Base-by-base conservation (phyloP, 2,329 filamentous ascomycete species). In the Aschersonia sp. region DNA sequence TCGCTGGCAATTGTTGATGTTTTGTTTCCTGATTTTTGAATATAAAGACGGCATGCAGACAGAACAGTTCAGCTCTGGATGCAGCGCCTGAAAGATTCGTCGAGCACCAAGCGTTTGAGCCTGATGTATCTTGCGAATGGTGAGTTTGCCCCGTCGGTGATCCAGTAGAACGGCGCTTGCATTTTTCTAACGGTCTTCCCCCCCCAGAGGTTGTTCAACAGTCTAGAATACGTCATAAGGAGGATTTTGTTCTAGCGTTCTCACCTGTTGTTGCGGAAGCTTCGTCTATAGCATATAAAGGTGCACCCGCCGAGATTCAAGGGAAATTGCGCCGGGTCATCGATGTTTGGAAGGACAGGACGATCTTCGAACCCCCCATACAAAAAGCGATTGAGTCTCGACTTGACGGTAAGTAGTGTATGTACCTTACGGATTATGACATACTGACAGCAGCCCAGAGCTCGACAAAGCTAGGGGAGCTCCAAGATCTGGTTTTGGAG, bases 51-150 rank as follows among this genome's bases (percentile, higher is more conserved):
- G 63, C 86, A 95, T 67, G 90, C 94, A 47, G 87, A 95, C 55
- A 81, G 86, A 52, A 95, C 90, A 22, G 89, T 87, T 22, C 83
- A 90, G 61, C 76, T 97, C 47, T 98, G 92, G 92, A 72, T 94
- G 52, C 83, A 92, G 56, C 81, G 86, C 51, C 71, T 98, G 50
- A 92, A 88, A 59, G 90, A 97, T 55, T 88, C 87, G 1, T 79
- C 84, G 6, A 83, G 86, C 51, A 79, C 83, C 50, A 95, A 95
- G 65, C 81, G 88, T 56, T 71, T 98, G 50, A 95, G 88, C 57
- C 72, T 97, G 53, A 78, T 98, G 53, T 98, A 98, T 63, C 82
- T 98, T 48, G 89, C 89, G 53, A 98, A 98, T 65, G 87, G 87
- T 92, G 73, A 60, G 74, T 22, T 22, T 22, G 22, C 22, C 2